phyloP scores from a whole-genome alignment of 2,329 filamentous ascomycete species.

The Phoma sp. region DNA sequence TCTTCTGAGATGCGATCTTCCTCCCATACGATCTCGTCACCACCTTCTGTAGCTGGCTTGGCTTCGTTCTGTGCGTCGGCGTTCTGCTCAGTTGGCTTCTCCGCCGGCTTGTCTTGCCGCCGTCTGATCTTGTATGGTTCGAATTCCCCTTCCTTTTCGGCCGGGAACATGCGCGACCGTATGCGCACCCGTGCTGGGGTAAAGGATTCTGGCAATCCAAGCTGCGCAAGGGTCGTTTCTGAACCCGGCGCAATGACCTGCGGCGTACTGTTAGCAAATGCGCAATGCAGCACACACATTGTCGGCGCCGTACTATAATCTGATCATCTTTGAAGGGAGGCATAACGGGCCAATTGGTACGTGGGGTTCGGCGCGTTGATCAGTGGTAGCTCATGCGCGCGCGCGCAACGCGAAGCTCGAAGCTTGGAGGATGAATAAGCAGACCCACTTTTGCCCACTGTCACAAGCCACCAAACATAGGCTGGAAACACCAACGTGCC shows the following conservation, averaged over 20 bases:
- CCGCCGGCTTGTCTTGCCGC: constrained; percentile 44
- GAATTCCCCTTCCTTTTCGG: constrained; percentile 76
- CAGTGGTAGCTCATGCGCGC: constrained; percentile 5
- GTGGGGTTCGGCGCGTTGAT: constrained; percentile 15
- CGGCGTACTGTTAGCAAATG: neutral
- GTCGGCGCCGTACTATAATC: constrained; percentile 45
- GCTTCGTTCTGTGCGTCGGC: constrained; percentile 26
- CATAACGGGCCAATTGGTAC: constrained; percentile 46
- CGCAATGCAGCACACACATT: constrained; percentile 18
- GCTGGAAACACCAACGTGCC: constrained; percentile 28
- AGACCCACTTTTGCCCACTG: constrained; percentile 17
- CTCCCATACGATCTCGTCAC: constrained; percentile 74
- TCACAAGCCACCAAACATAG: constrained; percentile 27
- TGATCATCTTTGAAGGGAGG: constrained; percentile 55
- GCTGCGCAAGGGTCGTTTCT: constrained; percentile 86
- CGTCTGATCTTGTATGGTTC: constrained; percentile 80
- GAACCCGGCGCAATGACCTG: constrained; percentile 81
- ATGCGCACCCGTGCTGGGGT: constrained; percentile 87
- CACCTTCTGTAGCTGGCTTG: constrained; percentile 48
- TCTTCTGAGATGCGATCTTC: constrained; percentile 89
- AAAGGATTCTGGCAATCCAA: constrained; percentile 87
- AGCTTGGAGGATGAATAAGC: constrained; percentile 10
- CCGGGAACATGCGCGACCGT: constrained; percentile 90
- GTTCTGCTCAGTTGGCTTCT: constrained; percentile 38
- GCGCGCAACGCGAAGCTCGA: constrained; percentile 17